These are phyloP conservation scores for Jimgerdemannia lactiflua DNA, from an alignment of 192 early-diverging fungal genomes.

Conservation along the genomic window DNA sequence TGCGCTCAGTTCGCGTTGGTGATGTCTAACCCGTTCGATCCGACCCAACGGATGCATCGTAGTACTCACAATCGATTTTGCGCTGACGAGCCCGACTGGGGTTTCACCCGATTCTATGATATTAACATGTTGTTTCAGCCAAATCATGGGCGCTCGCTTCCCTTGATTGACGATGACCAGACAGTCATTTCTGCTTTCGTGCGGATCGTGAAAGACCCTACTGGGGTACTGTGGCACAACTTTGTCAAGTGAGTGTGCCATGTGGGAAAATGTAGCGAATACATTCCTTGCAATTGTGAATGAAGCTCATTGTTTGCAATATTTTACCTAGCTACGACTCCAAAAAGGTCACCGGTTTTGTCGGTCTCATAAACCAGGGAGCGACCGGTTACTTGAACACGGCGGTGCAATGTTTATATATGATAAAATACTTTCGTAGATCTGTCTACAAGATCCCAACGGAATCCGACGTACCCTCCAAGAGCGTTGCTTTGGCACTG, in stretches of 20 bases:
- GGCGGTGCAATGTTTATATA: conserved; percentile 74
- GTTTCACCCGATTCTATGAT: conserved; percentile 16
- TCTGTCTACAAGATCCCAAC: conserved; percentile 94
- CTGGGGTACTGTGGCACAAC: conserved; percentile 94
- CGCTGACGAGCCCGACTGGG: not conserved
- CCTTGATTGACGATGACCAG: conserved; percentile 67
- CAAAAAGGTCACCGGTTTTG: too few relatives aligned
- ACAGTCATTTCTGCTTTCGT: too few relatives aligned
- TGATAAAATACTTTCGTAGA: conserved; percentile 10
- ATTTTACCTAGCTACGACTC: conserved; percentile 5
- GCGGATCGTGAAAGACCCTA: conserved; percentile 61
- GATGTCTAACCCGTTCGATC: too few relatives aligned
- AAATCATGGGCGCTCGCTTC: conserved; percentile 80
- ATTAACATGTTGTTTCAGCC: conserved; percentile 12
- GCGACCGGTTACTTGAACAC: conserved; percentile 99
- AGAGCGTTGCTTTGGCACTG: too few relatives aligned
- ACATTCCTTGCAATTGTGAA: too few relatives aligned
- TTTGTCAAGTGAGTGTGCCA: conserved; percentile 65
- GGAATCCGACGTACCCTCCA: conserved; percentile 76
- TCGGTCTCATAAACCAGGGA: conserved; percentile 75
- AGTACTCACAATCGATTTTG: conserved; percentile 64
- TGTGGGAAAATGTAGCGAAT: not conserved
- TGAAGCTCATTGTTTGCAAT: conserved; percentile 63
- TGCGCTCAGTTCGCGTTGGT: conserved; percentile 79
- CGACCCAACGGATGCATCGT: conserved; percentile 42